Evolutionary conservation across 352 stramenopile genomes (phyloP).

Genomic region (Thraustochytrium striatum): DNA sequence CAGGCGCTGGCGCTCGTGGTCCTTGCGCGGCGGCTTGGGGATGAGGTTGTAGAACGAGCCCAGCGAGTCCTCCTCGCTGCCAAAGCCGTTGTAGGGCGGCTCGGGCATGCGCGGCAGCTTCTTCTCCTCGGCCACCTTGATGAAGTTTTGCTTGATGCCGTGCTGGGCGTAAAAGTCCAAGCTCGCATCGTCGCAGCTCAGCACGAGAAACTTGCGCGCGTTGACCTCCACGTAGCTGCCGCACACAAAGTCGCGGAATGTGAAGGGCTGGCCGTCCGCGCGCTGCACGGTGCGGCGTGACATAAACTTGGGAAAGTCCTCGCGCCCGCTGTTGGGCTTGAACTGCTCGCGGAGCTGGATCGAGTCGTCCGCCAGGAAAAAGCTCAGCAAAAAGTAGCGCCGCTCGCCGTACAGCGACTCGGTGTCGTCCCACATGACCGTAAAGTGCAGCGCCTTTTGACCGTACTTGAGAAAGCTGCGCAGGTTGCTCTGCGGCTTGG

Average conservation of each 20-base stretch:
- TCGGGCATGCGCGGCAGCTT: conserved; percentile 45
- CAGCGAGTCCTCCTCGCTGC: conserved; percentile 53
- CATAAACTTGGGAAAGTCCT: conserved; percentile 71
- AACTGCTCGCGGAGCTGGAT: conserved; percentile 77
- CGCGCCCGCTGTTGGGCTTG: conserved; percentile 70
- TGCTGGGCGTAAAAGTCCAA: conserved; percentile 42
- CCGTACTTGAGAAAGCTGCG: conserved; percentile 74
- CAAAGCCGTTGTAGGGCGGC: conserved; percentile 52
- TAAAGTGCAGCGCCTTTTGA: conserved; percentile 74
- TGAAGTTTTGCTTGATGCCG: not conserved
- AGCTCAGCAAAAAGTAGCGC: conserved; percentile 69
- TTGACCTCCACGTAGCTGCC: conserved; percentile 43
- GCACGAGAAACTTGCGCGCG: conserved; percentile 40
- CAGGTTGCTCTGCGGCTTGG: conserved; percentile 69
- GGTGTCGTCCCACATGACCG: conserved; percentile 74
- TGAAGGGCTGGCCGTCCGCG: conserved; percentile 69
- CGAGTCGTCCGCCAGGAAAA: conserved; percentile 79
- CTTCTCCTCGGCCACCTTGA: conserved; percentile 38
- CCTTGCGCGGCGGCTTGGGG: conserved; percentile 38
- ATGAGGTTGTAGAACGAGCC: conserved; percentile 52
- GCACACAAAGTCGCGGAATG: conserved; percentile 61
- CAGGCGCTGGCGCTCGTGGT: conserved; percentile 45
- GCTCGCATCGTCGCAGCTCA: conserved; percentile 51
- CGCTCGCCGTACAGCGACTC: conserved; percentile 72
- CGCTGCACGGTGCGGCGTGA: conserved; percentile 63